Evolutionary conservation across 2,329 filamentous ascomycete genomes (phyloP).

Genomic region (Arthroderma sp.): DNA sequence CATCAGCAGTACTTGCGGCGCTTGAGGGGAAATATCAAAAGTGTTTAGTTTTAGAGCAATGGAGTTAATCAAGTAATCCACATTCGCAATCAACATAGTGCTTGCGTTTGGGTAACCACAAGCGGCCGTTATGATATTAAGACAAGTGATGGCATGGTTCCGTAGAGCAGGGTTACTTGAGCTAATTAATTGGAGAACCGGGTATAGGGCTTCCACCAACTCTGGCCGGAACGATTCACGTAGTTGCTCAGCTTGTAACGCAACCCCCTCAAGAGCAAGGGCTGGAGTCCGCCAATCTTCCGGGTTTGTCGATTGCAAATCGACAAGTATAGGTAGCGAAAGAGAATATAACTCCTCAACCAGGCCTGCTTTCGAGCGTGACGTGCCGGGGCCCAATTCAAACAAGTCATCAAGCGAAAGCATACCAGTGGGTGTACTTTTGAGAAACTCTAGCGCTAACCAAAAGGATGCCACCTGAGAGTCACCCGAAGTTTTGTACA

Average conservation of each 20-base stretch:
- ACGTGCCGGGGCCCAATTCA: constrained; percentile 32
- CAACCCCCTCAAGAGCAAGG: constrained; percentile 66
- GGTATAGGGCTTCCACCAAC: constrained; percentile 82
- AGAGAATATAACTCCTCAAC: constrained; percentile 33
- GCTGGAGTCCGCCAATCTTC: constrained; percentile 62
- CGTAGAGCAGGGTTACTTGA: constrained; percentile 56
- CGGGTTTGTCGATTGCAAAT: constrained; percentile 24
- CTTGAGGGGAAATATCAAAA: constrained; percentile 82
- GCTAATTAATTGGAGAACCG: constrained; percentile 76
- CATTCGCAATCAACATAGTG: constrained; percentile 74
- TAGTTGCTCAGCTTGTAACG: constrained; percentile 58
- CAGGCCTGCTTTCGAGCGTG: constrained; percentile 18
- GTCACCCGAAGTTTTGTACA: constrained; percentile 45
- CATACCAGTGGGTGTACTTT: constrained; percentile 40
- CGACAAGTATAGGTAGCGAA: constrained; percentile 28
- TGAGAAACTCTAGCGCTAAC: constrained; percentile 62
- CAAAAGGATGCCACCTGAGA: constrained; percentile 61
- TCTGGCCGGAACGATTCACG: constrained; percentile 63
- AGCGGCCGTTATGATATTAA: constrained; percentile 64
- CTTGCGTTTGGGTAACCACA: constrained; percentile 65
- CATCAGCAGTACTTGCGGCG: constrained; percentile 82
- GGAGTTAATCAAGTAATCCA: constrained; percentile 92
- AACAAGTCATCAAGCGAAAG: constrained; percentile 55
- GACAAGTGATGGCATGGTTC: constrained; percentile 65
- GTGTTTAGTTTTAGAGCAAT: constrained; percentile 79